A percentile compares a stretch with the other conserved stretches of the same genome.
These are phyloP conservation scores for Debaryomycetaceae sp. DNA, from an alignment of 1,139 yeast genomes.

Conservation along the genomic window DNA sequence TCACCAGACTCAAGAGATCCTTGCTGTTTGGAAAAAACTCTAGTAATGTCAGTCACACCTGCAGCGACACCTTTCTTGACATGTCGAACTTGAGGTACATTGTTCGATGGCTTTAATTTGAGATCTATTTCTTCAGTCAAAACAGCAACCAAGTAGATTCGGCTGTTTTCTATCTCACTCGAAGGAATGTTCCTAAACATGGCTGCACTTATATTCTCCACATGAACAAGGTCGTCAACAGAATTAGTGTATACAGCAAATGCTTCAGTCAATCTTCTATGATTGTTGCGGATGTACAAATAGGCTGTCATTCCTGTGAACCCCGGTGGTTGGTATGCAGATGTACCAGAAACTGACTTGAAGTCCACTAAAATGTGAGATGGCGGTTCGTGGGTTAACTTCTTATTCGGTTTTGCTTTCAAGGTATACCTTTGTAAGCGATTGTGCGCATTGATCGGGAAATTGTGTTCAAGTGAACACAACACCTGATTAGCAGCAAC, in stretches of 20 bases:
- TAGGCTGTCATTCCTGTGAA: constrained; percentile 71
- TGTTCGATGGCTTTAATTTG: constrained; percentile 19
- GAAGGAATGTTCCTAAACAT: constrained; percentile 75
- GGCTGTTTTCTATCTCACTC: constrained; percentile 57
- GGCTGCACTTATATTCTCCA: constrained; percentile 73
- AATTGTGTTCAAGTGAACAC: constrained; percentile 71
- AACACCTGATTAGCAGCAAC: constrained; percentile 68
- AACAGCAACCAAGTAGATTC: constrained; percentile 66
- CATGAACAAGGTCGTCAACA: constrained; percentile 55
- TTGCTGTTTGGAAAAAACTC: constrained; percentile 66
- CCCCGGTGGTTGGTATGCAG: constrained; percentile 62
- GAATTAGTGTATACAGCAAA: constrained; percentile 65
- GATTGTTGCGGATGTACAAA: constrained; percentile 65
- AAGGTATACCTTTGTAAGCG: constrained; percentile 31
- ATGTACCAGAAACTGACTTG: constrained; percentile 64
- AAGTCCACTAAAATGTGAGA: constrained; percentile 80
- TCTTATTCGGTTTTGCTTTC: constrained; percentile 43
- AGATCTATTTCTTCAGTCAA: constrained; percentile 58
- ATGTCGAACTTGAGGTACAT: constrained; percentile 29
- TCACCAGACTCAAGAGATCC: constrained; percentile 61
- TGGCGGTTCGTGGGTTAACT: constrained; percentile 53
- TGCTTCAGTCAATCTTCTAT: constrained; percentile 72
- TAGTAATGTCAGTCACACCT: constrained; percentile 82
- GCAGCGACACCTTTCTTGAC: constrained; percentile 83
- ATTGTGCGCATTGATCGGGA: constrained; percentile 51